Percentiles rank a stretch among this genome's conserved stretches.
phyloP scores from a whole-genome alignment of 2,329 filamentous ascomycete genomes.

The Monosporascus sp. region DNA sequence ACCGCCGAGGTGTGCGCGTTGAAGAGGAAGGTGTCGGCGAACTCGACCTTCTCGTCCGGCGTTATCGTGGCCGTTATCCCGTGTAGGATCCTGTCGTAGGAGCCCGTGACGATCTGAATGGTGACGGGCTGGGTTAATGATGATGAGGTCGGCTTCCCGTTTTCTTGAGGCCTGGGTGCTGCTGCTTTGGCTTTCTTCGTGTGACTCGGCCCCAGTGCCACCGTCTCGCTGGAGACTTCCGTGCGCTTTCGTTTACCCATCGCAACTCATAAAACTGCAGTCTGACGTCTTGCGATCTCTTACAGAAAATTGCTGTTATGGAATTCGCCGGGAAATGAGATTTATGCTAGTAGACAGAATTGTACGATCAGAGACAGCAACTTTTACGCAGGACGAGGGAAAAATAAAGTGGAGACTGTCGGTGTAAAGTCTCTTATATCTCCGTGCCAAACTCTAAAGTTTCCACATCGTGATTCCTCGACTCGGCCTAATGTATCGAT shows the following conservation, averaged over 20 bases:
- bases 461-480: too few relatives aligned
- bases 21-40: slow-evolving; percentile 93
- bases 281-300: too few relatives aligned
- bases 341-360: too few relatives aligned
- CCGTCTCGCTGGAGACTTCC: slow-evolving; percentile 16
- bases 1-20: slow-evolving; percentile 88
- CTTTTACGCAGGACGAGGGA: too few relatives aligned
- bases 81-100: slow-evolving; percentile 89
- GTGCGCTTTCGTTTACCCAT: slow-evolving; percentile 50
- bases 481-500: too few relatives aligned
- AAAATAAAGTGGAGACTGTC: too few relatives aligned
- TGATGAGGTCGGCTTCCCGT: not conserved
- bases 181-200: slow-evolving; percentile 21
- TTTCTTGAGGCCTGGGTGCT: slow-evolving; percentile 12
- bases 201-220: slow-evolving; percentile 4
- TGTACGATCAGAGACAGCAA: too few relatives aligned
- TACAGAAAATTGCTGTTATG: too few relatives aligned
- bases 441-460: too few relatives aligned
- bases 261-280: not conserved
- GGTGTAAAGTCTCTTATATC: too few relatives aligned
- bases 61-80: slow-evolving; percentile 76
- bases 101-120: slow-evolving; percentile 88
- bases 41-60: slow-evolving; percentile 48
- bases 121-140: slow-evolving; percentile 38
- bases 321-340: too few relatives aligned